Evolutionary conservation across 2,329 filamentous ascomycete species (phyloP).

Genomic region (Didymella exigua): DNA sequence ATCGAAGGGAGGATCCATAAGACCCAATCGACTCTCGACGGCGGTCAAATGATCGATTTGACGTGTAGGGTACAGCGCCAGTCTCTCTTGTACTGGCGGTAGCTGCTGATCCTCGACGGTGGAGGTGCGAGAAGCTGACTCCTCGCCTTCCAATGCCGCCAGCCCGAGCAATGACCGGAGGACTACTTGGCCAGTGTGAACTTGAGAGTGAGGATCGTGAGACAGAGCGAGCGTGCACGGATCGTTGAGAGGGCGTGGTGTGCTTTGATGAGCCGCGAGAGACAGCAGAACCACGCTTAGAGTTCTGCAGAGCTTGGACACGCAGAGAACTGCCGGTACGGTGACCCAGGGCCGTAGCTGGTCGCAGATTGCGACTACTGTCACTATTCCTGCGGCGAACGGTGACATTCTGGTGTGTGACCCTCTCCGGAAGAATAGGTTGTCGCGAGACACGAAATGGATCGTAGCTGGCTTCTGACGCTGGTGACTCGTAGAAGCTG

Average conservation of each 20-base stretch:
- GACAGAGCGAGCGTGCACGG: conserved; percentile 30
- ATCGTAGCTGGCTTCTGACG: conserved; percentile 73
- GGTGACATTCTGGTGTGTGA: conserved; percentile 68
- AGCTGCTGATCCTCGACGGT: conserved; percentile 50
- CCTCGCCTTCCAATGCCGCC: conserved; percentile 62
- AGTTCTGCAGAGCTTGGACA: conserved; percentile 47
- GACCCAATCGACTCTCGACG: conserved; percentile 31
- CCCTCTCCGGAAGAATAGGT: conserved; percentile 52
- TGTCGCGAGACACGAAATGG: conserved; percentile 76
- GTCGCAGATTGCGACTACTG: conserved; percentile 44
- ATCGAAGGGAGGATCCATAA: conserved; percentile 28
- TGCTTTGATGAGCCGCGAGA: conserved; percentile 43
- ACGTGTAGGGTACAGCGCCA: conserved; percentile 34
- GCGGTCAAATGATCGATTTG: conserved; percentile 37
- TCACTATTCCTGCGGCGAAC: conserved; percentile 62
- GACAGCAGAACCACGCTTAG: conserved; percentile 37
- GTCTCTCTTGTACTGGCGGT: conserved; percentile 47
- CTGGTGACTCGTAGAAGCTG: conserved; percentile 57
- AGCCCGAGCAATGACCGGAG: conserved; percentile 55
- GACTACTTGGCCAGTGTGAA: conserved; percentile 55
- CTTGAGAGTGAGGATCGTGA: conserved; percentile 54
- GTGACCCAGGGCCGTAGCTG: conserved; percentile 45
- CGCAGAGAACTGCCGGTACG: conserved; percentile 53
- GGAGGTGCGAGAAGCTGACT: conserved; percentile 66
- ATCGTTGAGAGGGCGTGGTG: conserved; percentile 38